Evolutionary conservation across 805 yeast species (phyloP), one percentile per base, ranked within the genome.

Genomic region (Candida oleophila): DNA sequence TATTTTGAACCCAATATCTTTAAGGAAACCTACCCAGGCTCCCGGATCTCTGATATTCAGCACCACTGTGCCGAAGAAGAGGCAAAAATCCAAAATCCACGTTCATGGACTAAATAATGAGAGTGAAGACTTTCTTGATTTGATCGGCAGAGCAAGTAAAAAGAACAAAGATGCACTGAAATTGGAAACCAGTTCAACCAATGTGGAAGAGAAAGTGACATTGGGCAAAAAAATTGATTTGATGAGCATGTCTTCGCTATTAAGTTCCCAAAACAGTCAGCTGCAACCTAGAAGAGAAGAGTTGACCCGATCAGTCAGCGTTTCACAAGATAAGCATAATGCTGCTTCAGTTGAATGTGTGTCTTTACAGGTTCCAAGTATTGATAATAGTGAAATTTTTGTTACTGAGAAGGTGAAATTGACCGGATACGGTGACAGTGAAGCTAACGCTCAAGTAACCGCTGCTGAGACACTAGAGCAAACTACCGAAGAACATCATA

Each of bases 51-150:
- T 19, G 39, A 16, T 36, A 16, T 36, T 36, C 39, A 18, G 12
- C 4, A 7, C 8, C 12, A 36, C 4, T 16, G 7, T 15, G 5
- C 18, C n/a, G 7, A 19, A 9, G 14, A 12, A 16, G 39, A 36
- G 19, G 21, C 21, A 7, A 22, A 36, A 36, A 19, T 15, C 19
- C 21, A 22, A 18, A 21, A 22, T 39, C 19, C 42, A 39, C 19
- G n/a, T 39, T 32, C 34, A 39, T 18, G 42, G 42, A 8, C 42
- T 39, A 18, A 15, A 39, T 16, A 22, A 21, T 14, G 39, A 19
- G 4, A 21, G 15, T 9, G 42, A 22, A 12, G 42, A 39, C 42
- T 39, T 39, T 21, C n/a, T 39, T 20, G 42, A 39, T 21, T 39
- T 39, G 42, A 39, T 39, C 11, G 22, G 42, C 32, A 21, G 20